Evolutionary conservation across 805 yeast genomes (phyloP), one percentile per base, ranked within the genome.

Genomic region (Starmerella scarabaei): DNA sequence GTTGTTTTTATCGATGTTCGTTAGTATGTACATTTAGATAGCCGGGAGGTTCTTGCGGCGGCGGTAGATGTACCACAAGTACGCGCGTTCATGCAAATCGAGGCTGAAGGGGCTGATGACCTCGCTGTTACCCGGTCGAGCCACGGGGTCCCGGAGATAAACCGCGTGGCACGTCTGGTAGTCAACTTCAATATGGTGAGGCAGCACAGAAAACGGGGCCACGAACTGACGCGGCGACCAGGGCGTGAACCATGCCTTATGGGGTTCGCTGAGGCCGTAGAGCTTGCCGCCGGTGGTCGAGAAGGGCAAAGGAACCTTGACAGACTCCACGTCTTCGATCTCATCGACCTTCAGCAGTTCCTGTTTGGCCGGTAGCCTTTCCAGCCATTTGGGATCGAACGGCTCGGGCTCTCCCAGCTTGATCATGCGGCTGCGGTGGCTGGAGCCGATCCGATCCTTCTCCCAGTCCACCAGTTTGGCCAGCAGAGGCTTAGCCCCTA

Each of bases 91-190:
- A 55, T 88, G 96, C 49, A 77, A 74, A 44, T 76, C 77, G 47
- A 74, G 68, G 29, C 78, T 77, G 61, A 79, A 83, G 40, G 98
- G 98, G 41, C 94, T 68, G 47, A 91, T 81, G 44, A 91, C 93
- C 66, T 91, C 98, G 24, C 94, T 80, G 57, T 82, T 86, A 42
- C 95, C 96, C 5, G 96, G 95, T 60, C 96, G 75, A 12, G 96
- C 94, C 36, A 91, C 85, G 14, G 98, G 98, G 60, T 91, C 94
- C 63, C 96, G 79, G 60, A 91, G 64, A 61, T 88, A 91, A n/a
- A 91, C 80, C 4, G 95, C 96, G 59, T 86, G 95, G 59, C 97
- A 88, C 4, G 96, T 84, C 47, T 73, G 72, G 61, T 82, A 88
- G 18, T 93, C 81, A 33, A 91, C 66, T 64, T 91, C 97, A 40